phyloP scores from a whole-genome alignment of 768 basidiomycete species.

The Lactarius quietus region DNA sequence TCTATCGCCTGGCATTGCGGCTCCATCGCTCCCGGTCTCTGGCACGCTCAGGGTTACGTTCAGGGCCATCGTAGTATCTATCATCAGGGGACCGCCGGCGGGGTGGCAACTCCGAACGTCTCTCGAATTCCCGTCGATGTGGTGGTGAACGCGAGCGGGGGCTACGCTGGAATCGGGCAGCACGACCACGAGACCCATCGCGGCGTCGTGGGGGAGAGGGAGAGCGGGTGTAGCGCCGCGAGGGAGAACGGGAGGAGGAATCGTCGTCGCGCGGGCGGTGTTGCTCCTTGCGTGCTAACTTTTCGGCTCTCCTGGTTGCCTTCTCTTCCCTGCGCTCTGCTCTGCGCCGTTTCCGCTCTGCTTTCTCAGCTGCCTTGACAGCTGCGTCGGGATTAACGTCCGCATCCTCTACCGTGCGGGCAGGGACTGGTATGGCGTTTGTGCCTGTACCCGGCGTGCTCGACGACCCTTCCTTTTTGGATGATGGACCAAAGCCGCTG shows the following conservation, averaged over 20 bases:
- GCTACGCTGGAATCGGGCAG: conserved; percentile 19
- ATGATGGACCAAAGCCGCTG: conserved; percentile 68
- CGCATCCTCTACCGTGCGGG: conserved; percentile 2
- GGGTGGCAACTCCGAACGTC: background rate
- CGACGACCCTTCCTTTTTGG: conserved; percentile 34
- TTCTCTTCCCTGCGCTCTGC: conserved; percentile 58
- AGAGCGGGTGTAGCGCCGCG: conserved; percentile 28
- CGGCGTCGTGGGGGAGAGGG: conserved; percentile 16
- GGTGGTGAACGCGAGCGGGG: conserved; percentile 24
- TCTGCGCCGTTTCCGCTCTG: conserved; percentile 39
- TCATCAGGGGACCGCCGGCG: conserved; percentile 13
- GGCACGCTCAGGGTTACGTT: conserved; percentile 39
- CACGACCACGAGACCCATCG: background rate
- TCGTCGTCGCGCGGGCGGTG: conserved; percentile 16
- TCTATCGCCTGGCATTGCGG: conserved; percentile 24
- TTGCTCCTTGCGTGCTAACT: conserved; percentile 31
- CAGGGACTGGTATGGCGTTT: conserved; percentile 31
- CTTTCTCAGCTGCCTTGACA: conserved; percentile 31
- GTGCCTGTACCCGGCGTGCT: conserved; percentile 31
- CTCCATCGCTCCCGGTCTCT: conserved; percentile 52
- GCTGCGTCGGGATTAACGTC: conserved; percentile 25
- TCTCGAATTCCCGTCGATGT: conserved; percentile 28
- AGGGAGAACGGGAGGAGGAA: conserved; percentile 37
- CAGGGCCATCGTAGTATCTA: conserved; percentile 37
- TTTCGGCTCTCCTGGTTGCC: conserved; percentile 50